Base-by-base conservation (phyloP, 2,329 filamentous ascomycete species). In the Penicillium sp. region DNA sequence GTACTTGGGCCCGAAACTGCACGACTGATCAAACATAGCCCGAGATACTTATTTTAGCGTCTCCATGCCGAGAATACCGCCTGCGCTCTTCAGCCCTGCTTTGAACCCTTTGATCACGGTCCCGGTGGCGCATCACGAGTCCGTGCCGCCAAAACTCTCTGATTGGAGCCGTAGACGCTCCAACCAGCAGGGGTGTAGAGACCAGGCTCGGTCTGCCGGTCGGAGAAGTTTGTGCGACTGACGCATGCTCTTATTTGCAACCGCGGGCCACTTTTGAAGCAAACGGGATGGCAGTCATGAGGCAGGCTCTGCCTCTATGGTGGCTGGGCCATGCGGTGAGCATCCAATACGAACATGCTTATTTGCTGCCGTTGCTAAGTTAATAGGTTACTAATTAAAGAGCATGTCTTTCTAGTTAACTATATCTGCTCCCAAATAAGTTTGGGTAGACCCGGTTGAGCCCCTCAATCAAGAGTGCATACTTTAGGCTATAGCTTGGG, bases 111-210 rank as follows among this genome's bases (percentile, higher is more conserved):
- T 39, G 18, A 28, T 49, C 44, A 47, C 41, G 33, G 25, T 45
- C 40, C 53, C 51, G 42, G 37, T 37, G 44, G 44, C 38, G 42
- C 46, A 54, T 52, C 46, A 54, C 48, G 38, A 44, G 48, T 10
- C 24, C 7, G 25, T 47, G 13, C 35, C 7, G 18, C 32, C 15
- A 10, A 43, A 13, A 3, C 4, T 3, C 3, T 42, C 13, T 39
- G 25, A 51, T 15, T 56, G 46, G 48, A 31, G 37, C 23, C 18
- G 44, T 49, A 52, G 27, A 38, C 44, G 45, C 41, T 40, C n/a
- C 37, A 4, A 8, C 4, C 4, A 18, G 25, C 31, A 33, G 25
- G 13, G 29, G 20, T 13, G 4, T 5, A 20, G 23, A 28, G 3
- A 15, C 15, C 25, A 13, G 27, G n/a, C 12, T 46, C 44, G 31